Evolutionary conservation across 2,329 filamentous ascomycete species (phyloP).

Genomic region (Cladophialophora exuberans): DNA sequence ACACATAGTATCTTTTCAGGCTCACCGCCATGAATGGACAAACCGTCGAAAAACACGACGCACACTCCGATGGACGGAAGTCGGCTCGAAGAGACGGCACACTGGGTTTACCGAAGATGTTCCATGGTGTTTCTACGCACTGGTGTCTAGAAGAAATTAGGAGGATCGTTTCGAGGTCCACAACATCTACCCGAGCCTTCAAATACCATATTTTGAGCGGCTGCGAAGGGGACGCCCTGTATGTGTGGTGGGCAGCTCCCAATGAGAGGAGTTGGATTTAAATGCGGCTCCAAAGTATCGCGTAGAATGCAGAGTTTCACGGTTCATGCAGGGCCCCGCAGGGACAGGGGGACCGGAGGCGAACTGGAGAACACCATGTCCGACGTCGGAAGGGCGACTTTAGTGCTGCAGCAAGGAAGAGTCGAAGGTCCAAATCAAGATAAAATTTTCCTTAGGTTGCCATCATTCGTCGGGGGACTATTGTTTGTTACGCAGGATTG

Average conservation of each 20-base stretch:
- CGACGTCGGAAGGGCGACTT: slow-evolving; percentile 26
- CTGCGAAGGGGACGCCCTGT: too few species aligned
- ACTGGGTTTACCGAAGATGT: not conserved
- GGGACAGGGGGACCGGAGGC: slow-evolving; percentile 10
- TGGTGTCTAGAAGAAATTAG: too few species aligned
- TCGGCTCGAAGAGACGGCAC: not conserved
- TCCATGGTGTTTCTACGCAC: too few species aligned
- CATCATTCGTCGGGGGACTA: not conserved
- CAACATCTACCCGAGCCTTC: not conserved
- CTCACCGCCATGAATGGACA: not conserved
- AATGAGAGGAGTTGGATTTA: slow-evolving; percentile 17
- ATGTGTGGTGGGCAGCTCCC: slow-evolving; percentile 1
- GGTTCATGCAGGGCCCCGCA: slow-evolving; percentile 24
- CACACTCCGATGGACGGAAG: not conserved
- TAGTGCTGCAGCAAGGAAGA: slow-evolving; percentile 14
- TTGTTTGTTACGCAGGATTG: too few species aligned
- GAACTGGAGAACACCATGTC: slow-evolving; percentile 5
- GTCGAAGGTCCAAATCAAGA: not conserved
- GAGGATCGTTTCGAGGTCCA: too few species aligned
- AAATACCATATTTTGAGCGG: not conserved
- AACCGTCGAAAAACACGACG: not conserved
- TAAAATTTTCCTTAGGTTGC: not conserved
- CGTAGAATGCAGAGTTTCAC: slow-evolving; percentile 3
- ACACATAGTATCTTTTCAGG: slow-evolving; percentile 1
- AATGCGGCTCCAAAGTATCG: slow-evolving; percentile 20